Conservation (phyloP, 768 basidiomycete genomes). For the Termitomyces sp. region DNA sequence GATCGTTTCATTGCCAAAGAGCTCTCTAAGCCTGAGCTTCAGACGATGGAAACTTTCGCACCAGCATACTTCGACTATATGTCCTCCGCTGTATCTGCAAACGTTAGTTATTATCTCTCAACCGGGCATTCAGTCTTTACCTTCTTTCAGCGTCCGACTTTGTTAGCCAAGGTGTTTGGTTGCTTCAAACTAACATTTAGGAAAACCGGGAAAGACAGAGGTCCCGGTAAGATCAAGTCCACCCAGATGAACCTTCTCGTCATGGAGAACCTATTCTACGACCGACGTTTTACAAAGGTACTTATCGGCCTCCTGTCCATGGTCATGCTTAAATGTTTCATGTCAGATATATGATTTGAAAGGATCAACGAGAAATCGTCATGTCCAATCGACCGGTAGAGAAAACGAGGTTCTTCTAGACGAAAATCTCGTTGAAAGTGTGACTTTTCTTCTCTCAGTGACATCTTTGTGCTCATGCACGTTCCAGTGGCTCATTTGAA, state of each 20-base stretch:
- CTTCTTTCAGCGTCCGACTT: conserved; percentile 71
- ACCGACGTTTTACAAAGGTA: conserved; percentile 84
- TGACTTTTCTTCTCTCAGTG: conserved; percentile 17
- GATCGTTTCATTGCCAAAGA: conserved; percentile 99
- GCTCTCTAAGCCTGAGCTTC: conserved; percentile 82
- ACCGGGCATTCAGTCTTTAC: conserved; percentile 4
- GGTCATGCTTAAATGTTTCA: not conserved
- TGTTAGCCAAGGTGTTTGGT: conserved; percentile 94
- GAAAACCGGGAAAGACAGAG: conserved; percentile 69
- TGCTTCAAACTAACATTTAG: conserved; percentile 92
- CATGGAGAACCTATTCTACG: conserved; percentile 98
- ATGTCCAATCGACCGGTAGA: conserved; percentile 84
- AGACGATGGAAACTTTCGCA: conserved; percentile 94
- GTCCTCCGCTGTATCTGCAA: conserved; percentile 84
- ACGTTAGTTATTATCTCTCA: conserved; percentile 43
- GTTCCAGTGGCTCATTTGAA: conserved; percentile 72
- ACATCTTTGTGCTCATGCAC: not conserved
- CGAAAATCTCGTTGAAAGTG: conserved; percentile 92
- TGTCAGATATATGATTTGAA: conserved; percentile 92
- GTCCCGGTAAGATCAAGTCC: conserved; percentile 61
- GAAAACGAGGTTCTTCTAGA: conserved; percentile 94
- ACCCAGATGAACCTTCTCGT: conserved; percentile 94
- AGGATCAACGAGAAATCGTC: conserved; percentile 90
- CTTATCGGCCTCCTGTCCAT: not conserved
- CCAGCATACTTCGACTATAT: conserved; percentile 98